A percentile compares a stretch with the other conserved stretches of the same genome.
These are phyloP conservation scores for Neurospora terricola DNA, from an alignment of 495 filamentous ascomycete genomes.

Conservation along the genomic window DNA sequence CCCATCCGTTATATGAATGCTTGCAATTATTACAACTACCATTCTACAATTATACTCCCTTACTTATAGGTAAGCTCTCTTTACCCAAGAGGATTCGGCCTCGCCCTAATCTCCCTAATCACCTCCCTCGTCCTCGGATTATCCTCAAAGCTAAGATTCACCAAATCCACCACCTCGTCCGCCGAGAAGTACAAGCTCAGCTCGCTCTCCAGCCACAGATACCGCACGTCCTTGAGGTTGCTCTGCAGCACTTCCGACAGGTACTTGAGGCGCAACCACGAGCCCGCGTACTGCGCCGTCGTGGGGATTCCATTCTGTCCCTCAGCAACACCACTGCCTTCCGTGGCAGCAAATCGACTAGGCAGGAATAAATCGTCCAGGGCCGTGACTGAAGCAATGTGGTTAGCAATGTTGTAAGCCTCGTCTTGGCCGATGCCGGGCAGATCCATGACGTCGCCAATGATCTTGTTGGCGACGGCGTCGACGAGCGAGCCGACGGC, in stretches of 20 bases:
- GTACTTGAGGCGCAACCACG: constrained; percentile 87
- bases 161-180: constrained; percentile 81
- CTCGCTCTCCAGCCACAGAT: constrained; percentile 78
- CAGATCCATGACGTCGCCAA: constrained; percentile 79
- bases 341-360: constrained; percentile 16
- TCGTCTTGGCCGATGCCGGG: constrained; percentile 79
- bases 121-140: constrained; percentile 65
- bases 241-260: constrained; percentile 83
- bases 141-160: constrained; percentile 84
- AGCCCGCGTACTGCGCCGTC: constrained; percentile 67
- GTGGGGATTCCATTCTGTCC: no score
- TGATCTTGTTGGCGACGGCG: constrained; percentile 69
- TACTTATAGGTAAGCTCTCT: neutral
- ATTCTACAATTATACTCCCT: neutral
- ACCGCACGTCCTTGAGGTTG: constrained; percentile 79
- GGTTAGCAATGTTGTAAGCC: constrained; percentile 62
- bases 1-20: neutral
- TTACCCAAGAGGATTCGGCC: constrained; percentile 22
- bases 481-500: constrained; percentile 73
- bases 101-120: constrained; percentile 64
- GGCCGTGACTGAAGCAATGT: constrained; percentile 58
- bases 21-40: neutral
- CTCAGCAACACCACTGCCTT: no score
- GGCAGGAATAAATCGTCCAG: constrained; percentile 71
- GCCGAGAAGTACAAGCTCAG: constrained; percentile 70